phyloP scores from a whole-genome alignment of 176 grass and related monocot species.

The Aegilops tauschii region DNA sequence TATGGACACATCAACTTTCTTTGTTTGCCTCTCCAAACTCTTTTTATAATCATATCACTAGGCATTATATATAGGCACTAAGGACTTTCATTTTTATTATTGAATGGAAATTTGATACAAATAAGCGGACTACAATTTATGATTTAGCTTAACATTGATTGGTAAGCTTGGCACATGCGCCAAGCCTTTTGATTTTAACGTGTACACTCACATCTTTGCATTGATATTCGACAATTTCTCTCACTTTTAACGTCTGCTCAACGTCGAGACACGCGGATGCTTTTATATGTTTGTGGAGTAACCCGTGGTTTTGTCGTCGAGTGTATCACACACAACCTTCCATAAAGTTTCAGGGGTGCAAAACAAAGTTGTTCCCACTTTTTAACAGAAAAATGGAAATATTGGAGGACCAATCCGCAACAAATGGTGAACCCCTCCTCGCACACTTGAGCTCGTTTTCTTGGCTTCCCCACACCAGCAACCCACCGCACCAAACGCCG shows the following conservation, averaged over 20 bases:
- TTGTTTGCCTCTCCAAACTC: no score
- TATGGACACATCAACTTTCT: background rate
- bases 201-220: background rate
- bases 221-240: background rate
- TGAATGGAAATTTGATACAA: background rate
- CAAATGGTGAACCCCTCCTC: background rate
- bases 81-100: background rate
- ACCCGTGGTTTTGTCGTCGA: background rate
- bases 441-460: constrained; percentile 12
- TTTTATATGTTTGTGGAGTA: background rate
- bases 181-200: background rate
- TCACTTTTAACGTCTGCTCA: background rate
- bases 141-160: background rate
- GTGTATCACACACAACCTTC: background rate
- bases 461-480: background rate
- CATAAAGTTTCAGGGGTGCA: background rate
- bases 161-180: background rate
- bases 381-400: background rate
- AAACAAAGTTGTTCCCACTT: background rate
- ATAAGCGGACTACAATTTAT: background rate
- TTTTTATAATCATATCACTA: background rate
- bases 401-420: constrained; percentile 21
- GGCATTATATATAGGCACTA: background rate
- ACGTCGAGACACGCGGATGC: background rate
- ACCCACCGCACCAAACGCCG: background rate